Evolutionary conservation across 169 alveolate species (phyloP).

Genomic region (Plasmodium cynomolgi): DNA sequence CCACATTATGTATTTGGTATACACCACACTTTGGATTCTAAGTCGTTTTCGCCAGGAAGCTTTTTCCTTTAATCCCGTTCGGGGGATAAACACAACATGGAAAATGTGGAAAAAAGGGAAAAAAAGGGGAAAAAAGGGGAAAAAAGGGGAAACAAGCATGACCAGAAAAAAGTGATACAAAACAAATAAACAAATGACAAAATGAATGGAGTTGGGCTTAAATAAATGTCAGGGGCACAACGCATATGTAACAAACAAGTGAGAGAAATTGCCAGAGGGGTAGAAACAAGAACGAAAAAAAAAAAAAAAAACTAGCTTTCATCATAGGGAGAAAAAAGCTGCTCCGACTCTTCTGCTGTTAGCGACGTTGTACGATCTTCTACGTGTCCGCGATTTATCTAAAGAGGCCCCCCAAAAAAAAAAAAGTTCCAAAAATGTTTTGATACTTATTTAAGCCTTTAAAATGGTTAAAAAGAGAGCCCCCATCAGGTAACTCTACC

Average conservation of each 20-base stretch:
- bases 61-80: constrained; percentile 3
- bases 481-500: neutral
- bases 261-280: neutral
- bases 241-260: neutral
- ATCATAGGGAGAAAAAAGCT: constrained; percentile 64
- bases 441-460: neutral
- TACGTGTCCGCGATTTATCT: constrained; percentile 5
- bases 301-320: constrained; percentile 34
- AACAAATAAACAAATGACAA: neutral
- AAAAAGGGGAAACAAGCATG: neutral
- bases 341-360: constrained; percentile 13
- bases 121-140: neutral
- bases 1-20: neutral
- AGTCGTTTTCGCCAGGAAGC: neutral
- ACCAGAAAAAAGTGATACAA: neutral
- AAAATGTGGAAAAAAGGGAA: neutral
- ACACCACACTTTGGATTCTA: neutral
- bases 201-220: neutral
- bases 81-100: neutral
- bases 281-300: neutral
- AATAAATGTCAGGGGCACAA: neutral
- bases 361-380: neutral
- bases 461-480: neutral
- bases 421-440: neutral
- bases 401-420: neutral